These are phyloP conservation scores for Acarospora socialis DNA, from an alignment of 2,329 filamentous ascomycete species.

Conservation along the genomic window DNA sequence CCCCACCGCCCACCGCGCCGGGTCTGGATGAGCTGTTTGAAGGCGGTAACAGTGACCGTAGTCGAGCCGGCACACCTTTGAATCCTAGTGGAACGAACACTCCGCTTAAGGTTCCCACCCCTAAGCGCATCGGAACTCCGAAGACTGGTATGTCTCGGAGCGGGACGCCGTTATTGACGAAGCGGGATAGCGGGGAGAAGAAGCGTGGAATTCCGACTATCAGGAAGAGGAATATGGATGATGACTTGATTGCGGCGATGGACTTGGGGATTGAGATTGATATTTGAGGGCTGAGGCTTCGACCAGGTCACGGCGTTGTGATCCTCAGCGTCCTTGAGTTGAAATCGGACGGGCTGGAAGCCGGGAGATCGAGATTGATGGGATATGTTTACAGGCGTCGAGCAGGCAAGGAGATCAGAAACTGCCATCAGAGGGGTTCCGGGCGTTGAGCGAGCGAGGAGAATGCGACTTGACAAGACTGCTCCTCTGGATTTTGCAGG, in stretches of 20 bases:
- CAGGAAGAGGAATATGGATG: slow-evolving; percentile 65
- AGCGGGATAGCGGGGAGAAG: slow-evolving; percentile 27
- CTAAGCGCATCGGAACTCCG: slow-evolving; percentile 27
- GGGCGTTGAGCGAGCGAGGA: no score
- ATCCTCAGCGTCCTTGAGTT: no score
- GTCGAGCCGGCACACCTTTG: slow-evolving; percentile 34
- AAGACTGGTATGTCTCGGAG: no score
- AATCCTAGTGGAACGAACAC: slow-evolving; percentile 38
- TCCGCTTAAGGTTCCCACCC: slow-evolving; percentile 37
- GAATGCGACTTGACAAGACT: no score
- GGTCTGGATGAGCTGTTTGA: slow-evolving; percentile 32
- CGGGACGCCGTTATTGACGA: slow-evolving; percentile 15
- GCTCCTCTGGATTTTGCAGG: no score
- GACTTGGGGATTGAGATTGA: slow-evolving; percentile 89
- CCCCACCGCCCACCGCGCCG: slow-evolving; percentile 20
- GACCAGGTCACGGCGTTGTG: no score
- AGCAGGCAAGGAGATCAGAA: no score
- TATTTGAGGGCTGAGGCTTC: slow-evolving; percentile 47
- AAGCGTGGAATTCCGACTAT: slow-evolving; percentile 49
- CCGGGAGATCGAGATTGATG: no score
- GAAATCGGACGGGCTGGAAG: no score
- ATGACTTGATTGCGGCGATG: slow-evolving; percentile 79
- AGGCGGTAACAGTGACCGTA: slow-evolving; percentile 30
- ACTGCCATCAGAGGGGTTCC: no score
- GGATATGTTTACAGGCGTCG: no score